Conservation (phyloP, 768 basidiomycete species). For the Paxillus involutus region DNA sequence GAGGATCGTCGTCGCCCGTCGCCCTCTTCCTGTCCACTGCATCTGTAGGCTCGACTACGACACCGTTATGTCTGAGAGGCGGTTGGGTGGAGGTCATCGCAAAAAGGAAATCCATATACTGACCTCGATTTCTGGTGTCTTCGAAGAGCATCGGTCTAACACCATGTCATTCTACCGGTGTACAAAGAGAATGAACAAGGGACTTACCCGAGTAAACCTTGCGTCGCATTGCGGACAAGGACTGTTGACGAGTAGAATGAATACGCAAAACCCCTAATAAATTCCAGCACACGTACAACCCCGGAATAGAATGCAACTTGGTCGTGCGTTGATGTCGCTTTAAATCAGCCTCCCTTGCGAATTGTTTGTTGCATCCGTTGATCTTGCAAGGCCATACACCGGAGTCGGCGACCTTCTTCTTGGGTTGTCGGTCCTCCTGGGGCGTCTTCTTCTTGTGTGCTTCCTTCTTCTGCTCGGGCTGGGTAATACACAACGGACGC, state of each 20-base stretch:
- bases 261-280: slow-evolving; percentile 15
- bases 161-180: slow-evolving; percentile 14
- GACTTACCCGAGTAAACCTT: slow-evolving; percentile 72
- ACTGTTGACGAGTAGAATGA: slow-evolving; percentile 36
- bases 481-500: slow-evolving; percentile 1
- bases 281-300: slow-evolving; percentile 50
- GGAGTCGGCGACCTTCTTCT: slow-evolving; percentile 50
- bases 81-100: slow-evolving; percentile 1
- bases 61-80: slow-evolving; percentile 55
- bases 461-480: slow-evolving; percentile 45
- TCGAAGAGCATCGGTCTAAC: slow-evolving; percentile 76
- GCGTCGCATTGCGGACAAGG: slow-evolving; percentile 80
- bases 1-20: slow-evolving; percentile 23
- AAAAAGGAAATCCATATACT: slow-evolving; percentile 17
- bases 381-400: slow-evolving; percentile 80
- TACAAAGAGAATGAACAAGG: slow-evolving; percentile 8
- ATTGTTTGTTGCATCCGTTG: slow-evolving; percentile 78
- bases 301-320: slow-evolving; percentile 71
- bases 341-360: slow-evolving; percentile 79
- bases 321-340: slow-evolving; percentile 82
- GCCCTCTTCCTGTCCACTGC: slow-evolving; percentile 17
- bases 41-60: slow-evolving; percentile 55
- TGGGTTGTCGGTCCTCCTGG: slow-evolving; percentile 43
- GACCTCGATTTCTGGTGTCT: slow-evolving; percentile 81
- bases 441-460: slow-evolving; percentile 38